phyloP scores from a whole-genome alignment of 2,329 filamentous ascomycete genomes.

The Ophidiomyces ophidiicola region DNA sequence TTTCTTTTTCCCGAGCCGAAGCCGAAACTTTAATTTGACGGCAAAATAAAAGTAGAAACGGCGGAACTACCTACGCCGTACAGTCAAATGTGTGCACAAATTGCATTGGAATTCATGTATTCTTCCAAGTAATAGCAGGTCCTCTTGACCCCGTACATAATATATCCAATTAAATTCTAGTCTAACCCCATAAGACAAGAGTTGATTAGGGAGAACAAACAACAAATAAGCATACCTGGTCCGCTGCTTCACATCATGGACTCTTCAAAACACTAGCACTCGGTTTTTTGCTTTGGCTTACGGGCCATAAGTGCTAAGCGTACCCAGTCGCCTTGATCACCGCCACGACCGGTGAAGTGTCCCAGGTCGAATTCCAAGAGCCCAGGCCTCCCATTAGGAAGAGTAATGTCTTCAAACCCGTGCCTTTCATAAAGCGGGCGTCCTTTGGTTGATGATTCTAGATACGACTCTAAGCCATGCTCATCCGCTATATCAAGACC shows the following conservation, averaged over 20 bases:
- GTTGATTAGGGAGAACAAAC: too few species aligned
- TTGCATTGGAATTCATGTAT: too few species aligned
- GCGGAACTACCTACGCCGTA: too few species aligned
- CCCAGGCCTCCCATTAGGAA: slow-evolving; percentile 7
- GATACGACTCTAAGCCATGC: slow-evolving; percentile 18
- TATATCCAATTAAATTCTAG: background rate
- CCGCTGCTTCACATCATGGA: background rate
- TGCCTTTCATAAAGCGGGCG: slow-evolving; percentile 20
- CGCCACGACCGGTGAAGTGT: slow-evolving; percentile 9
- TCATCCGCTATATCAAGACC: slow-evolving; percentile 19
- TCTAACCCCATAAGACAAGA: too few species aligned
- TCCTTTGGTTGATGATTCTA: slow-evolving; percentile 20
- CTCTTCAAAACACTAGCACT: background rate
- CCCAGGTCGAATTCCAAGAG: slow-evolving; percentile 11
- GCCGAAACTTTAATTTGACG: too few species aligned
- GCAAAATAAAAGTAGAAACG: too few species aligned
- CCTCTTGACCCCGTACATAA: background rate
- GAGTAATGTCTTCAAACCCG: slow-evolving; percentile 19
- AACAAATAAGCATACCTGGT: background rate
- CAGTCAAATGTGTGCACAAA: too few species aligned
- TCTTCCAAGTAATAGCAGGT: too few species aligned
- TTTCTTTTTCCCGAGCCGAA: too few species aligned
- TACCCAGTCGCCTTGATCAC: slow-evolving; percentile 10
- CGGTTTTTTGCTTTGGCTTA: slow-evolving; percentile 1
- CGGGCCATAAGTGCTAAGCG: slow-evolving; percentile 11